Percentiles rank a stretch among this genome's conserved stretches.
Evolutionary conservation across 306 rosid genomes (phyloP).

Genomic region (Psophocarpus tetragonolobus): DNA sequence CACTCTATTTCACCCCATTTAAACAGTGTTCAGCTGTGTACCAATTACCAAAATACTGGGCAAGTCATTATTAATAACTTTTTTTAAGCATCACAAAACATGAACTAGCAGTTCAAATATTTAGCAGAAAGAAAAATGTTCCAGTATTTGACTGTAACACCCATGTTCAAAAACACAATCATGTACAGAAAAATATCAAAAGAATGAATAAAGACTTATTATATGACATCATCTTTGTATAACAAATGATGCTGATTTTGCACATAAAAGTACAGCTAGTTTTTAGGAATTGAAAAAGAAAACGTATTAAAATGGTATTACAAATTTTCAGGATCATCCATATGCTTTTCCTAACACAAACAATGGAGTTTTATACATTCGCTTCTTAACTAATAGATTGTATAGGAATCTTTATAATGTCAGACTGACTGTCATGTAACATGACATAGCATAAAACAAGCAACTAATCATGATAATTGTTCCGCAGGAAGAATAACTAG

Average conservation of each 20-base stretch:
- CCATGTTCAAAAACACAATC: neutral
- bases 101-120: conserved; percentile 5
- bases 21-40: neutral
- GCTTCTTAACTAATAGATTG: conserved; percentile 2
- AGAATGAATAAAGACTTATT: neutral
- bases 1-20: neutral
- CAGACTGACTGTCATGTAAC: neutral
- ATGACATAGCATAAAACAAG: neutral
- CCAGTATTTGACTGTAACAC: neutral
- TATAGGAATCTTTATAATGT: neutral
- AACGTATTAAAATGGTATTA: neutral
- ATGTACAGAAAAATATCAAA: neutral
- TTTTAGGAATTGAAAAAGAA: neutral
- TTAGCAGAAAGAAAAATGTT: neutral
- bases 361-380: neutral
- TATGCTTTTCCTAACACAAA: conserved; percentile 17
- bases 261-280: neutral
- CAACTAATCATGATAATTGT: conserved; percentile 7
- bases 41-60: neutral
- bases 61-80: neutral
- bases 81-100: neutral
- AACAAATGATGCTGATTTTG: neutral
- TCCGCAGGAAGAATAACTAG: conserved; percentile 9
- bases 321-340: conserved; percentile 19
- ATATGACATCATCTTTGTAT: conserved; percentile 22